phyloP scores from a whole-genome alignment of 345 rosid species.

The Dimocarpus longan region DNA sequence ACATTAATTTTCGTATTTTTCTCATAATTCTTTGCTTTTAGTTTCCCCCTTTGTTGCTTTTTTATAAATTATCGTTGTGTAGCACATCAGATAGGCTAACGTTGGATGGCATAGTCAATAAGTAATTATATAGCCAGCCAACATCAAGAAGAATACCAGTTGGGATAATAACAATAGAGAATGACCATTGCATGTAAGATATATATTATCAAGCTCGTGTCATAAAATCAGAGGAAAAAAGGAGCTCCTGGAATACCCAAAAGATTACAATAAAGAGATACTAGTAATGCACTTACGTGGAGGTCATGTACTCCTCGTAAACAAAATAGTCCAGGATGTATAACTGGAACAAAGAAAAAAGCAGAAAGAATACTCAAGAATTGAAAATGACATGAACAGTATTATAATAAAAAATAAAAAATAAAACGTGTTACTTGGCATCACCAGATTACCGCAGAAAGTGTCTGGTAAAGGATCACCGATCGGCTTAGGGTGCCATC shows the following conservation, averaged over 20 bases:
- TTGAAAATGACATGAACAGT: slow-evolving; percentile 7
- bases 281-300: slow-evolving; percentile 67
- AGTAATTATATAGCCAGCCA: background rate
- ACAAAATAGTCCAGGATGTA: slow-evolving; percentile 82
- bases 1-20: background rate
- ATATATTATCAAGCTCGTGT: background rate
- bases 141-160: background rate
- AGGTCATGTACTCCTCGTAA: slow-evolving; percentile 88
- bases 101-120: background rate
- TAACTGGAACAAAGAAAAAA: slow-evolving; percentile 46
- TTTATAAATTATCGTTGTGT: background rate
- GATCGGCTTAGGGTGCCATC: slow-evolving; percentile 56
- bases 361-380: slow-evolving; percentile 15
- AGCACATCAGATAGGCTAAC: background rate
- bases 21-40: background rate
- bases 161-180: background rate
- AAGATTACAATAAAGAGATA: slow-evolving; percentile 11
- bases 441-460: slow-evolving; percentile 62
- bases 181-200: background rate
- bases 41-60: background rate
- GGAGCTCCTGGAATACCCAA: background rate
- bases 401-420: background rate
- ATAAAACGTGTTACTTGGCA: slow-evolving; percentile 4
- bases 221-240: background rate
- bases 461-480: slow-evolving; percentile 84